phyloP scores from a whole-genome alignment of 2,329 filamentous ascomycete species.

The Furcasterigmium furcatum region DNA sequence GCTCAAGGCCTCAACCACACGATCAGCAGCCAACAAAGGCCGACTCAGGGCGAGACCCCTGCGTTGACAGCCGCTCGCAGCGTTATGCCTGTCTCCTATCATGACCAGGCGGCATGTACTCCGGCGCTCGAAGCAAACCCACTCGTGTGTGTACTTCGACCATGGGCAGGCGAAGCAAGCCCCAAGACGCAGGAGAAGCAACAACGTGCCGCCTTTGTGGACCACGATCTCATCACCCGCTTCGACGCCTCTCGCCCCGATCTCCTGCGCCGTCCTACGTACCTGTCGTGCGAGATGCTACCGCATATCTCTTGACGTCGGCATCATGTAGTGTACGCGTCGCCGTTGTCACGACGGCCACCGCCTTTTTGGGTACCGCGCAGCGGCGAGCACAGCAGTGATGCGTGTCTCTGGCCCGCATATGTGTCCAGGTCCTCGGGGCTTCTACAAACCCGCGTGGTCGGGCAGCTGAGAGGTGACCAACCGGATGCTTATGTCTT shows the following conservation, averaged over 20 bases:
- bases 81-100: background rate
- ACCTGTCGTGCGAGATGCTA: background rate
- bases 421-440: background rate
- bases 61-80: background rate
- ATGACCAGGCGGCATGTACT: too few relatives aligned
- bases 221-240: background rate
- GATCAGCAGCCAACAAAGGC: too few relatives aligned
- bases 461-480: background rate
- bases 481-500: background rate
- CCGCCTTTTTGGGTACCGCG: background rate
- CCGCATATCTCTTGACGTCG: background rate
- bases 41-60: too few relatives aligned
- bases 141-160: too few relatives aligned
- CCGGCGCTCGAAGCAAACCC: too few relatives aligned
- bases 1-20: too few relatives aligned
- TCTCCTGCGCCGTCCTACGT: constrained; percentile 2
- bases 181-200: too few relatives aligned
- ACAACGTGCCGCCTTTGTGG: background rate
- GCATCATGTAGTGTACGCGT: background rate
- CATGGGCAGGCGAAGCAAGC: too few relatives aligned
- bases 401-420: background rate
- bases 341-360: background rate
- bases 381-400: background rate
- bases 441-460: background rate
- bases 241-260: background rate